Evolutionary conservation across 352 stramenopile species (phyloP), one percentile per base, ranked within the genome.

Genomic region (Pythium grandisporangium): DNA sequence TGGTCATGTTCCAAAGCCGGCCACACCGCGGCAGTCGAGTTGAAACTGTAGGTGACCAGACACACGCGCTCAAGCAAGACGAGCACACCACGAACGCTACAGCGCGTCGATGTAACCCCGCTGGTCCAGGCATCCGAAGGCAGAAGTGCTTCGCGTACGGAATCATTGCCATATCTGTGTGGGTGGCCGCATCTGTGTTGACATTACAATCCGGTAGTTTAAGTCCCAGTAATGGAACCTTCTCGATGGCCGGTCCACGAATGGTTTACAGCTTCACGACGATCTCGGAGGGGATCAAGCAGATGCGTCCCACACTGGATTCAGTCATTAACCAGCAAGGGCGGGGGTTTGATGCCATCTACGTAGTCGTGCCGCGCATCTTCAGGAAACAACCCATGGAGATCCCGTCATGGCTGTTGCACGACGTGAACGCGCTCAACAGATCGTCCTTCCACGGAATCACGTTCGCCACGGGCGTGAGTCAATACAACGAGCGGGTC

Each of bases 201-300:
- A n/a, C n/a, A n/a, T n/a, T n/a, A n/a, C n/a, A n/a, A n/a, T n/a
- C n/a, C n/a, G n/a, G n/a, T n/a, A n/a, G n/a, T n/a, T n/a, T n/a
- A n/a, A n/a, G n/a, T n/a, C n/a, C n/a, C n/a, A n/a, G n/a, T n/a
- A n/a, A n/a, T n/a, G n/a, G n/a, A n/a, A n/a, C n/a, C n/a, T n/a
- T n/a, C n/a, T 32, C 45, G 17, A 43, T 61, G 19, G 52, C 41
- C 10, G 58, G 52, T 21, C 64, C 67, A 2, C 64, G 62, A 17
- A 56, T 72, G 30, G 65, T 77, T 4, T 81, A 77, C 45, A 81
- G 68, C 55, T 75, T 81, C 45, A 81, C 68, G 14, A 75, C 68
- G 4, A 81, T 58, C 12, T 37, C 54, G 8, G 30, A 42, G 14
- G 44, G 64, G 14, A 70, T 73, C 30, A 33, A 48, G 30, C 42